A percentile compares a stretch with the other conserved stretches of the same genome.
Conservation (phyloP, 176 grass and related monocot genomes). For the Juncus inflexus region DNA sequence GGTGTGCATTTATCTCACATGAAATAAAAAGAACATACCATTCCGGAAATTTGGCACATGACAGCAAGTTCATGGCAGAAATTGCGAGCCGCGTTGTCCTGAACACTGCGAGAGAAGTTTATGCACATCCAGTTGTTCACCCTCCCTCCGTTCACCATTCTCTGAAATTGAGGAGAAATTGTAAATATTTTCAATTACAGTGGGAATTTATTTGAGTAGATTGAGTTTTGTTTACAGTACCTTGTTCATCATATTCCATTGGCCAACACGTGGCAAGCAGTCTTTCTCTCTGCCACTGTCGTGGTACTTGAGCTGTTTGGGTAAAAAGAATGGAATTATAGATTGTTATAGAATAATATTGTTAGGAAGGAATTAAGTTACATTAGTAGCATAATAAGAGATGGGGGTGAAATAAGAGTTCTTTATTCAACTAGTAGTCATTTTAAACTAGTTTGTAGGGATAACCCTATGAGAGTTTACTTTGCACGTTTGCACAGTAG, state of each 20-base stretch:
- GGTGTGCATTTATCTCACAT: neutral
- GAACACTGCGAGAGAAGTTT: slow-evolving; percentile 43
- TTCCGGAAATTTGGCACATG: slow-evolving; percentile 46
- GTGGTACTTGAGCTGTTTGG: slow-evolving; percentile 19
- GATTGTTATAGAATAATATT: neutral
- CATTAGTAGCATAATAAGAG: too few relatives aligned
- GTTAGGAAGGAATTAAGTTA: neutral
- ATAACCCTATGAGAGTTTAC: too few relatives aligned
- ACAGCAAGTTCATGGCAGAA: slow-evolving; percentile 45
- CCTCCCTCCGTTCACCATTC: slow-evolving; percentile 53
- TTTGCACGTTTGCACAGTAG: too few relatives aligned
- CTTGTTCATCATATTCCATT: slow-evolving; percentile 12
- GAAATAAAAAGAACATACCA: slow-evolving; percentile 37
- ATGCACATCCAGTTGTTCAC: slow-evolving; percentile 55
- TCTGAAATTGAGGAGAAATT: slow-evolving; percentile 28
- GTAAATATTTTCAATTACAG: too few relatives aligned
- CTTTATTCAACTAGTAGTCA: too few relatives aligned
- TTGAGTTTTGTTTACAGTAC: neutral
- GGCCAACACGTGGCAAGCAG: neutral
- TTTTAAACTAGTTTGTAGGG: too few relatives aligned
- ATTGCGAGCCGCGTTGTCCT: slow-evolving; percentile 18
- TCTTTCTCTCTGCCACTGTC: slow-evolving; percentile 3
- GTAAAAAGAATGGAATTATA: slow-evolving; percentile 1
- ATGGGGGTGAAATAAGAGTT: too few relatives aligned
- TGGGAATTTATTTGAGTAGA: too few relatives aligned